A percentile compares a stretch with the other conserved stretches of the same genome.
Conservation (phyloP, 805 yeast genomes). For the Saturnispora quitensis region DNA sequence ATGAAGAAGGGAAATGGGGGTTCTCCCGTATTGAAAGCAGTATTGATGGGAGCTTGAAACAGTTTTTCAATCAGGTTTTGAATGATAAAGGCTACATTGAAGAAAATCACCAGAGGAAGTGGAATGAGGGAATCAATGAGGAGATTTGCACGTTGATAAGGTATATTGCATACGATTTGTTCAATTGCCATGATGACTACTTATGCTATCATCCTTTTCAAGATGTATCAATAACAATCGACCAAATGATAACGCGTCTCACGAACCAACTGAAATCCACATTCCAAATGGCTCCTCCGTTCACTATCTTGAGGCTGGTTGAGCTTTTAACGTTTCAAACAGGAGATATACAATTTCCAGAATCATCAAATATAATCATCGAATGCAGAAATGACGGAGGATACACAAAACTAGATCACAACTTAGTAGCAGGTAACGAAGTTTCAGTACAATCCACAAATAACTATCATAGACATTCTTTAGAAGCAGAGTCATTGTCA, state of each 20-base stretch:
- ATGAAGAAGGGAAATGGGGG: neutral
- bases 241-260: neutral
- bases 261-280: neutral
- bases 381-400: neutral
- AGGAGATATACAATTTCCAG: slow-evolving; percentile 2
- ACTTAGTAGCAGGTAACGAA: slow-evolving; percentile 2
- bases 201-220: neutral
- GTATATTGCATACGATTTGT: neutral
- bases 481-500: neutral
- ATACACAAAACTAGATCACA: neutral
- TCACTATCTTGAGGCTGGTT: neutral
- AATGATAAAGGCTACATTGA: slow-evolving; percentile 5
- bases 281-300: slow-evolving; percentile 2
- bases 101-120: neutral
- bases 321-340: slow-evolving; percentile 1
- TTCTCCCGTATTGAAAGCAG: neutral
- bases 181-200: slow-evolving; percentile 2
- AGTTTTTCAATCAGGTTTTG: neutral
- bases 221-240: neutral
- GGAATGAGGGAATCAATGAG: neutral
- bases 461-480: slow-evolving; percentile 3
- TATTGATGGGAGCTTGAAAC: neutral
- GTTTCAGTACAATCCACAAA: neutral
- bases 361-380: neutral
- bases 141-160: neutral